A percentile compares a stretch with the other conserved stretches of the same genome.
Conservation (phyloP, 2,329 filamentous ascomycete genomes). For the Zymoseptoria tritici region DNA sequence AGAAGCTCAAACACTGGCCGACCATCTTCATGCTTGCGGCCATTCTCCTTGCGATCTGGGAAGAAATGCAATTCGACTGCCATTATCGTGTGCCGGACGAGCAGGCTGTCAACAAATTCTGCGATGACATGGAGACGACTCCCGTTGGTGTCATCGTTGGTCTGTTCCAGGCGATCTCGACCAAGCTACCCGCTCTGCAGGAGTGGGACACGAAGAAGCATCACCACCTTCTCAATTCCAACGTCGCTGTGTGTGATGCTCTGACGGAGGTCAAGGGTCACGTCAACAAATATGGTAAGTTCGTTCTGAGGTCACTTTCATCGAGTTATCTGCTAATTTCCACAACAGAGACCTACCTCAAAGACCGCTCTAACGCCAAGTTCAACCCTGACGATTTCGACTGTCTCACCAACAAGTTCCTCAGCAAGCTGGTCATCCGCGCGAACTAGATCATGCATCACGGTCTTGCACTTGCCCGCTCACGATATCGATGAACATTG, state of each 20-base stretch:
- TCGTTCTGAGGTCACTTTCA: background rate
- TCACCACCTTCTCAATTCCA: slow-evolving; percentile 83
- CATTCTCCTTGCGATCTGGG: slow-evolving; percentile 89
- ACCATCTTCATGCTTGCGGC: slow-evolving; percentile 97
- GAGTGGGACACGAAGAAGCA: slow-evolving; percentile 94
- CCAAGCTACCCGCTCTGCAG: slow-evolving; percentile 84
- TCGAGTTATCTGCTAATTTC: slow-evolving; percentile 9
- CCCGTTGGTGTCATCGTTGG: slow-evolving; percentile 95
- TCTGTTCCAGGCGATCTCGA: slow-evolving; percentile 94
- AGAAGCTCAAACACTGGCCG: slow-evolving; percentile 97
- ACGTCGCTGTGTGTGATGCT: slow-evolving; percentile 83
- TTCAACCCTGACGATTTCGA: slow-evolving; percentile 93
- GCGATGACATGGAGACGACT: slow-evolving; percentile 90
- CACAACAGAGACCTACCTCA: slow-evolving; percentile 70
- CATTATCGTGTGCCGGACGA: slow-evolving; percentile 88
- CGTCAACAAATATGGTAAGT: slow-evolving; percentile 87
- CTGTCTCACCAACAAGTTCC: slow-evolving; percentile 91
- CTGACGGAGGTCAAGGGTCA: slow-evolving; percentile 94
- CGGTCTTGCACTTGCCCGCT: background rate
- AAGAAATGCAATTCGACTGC: slow-evolving; percentile 98
- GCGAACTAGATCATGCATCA: slow-evolving; percentile 57
- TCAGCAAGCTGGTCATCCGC: slow-evolving; percentile 92
- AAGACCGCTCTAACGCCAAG: slow-evolving; percentile 64
- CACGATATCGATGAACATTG: slow-evolving; percentile 1
- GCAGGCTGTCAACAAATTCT: slow-evolving; percentile 84